These are phyloP conservation scores for Candida krabiensis DNA, from an alignment of 805 yeast species.

Conservation along the genomic window DNA sequence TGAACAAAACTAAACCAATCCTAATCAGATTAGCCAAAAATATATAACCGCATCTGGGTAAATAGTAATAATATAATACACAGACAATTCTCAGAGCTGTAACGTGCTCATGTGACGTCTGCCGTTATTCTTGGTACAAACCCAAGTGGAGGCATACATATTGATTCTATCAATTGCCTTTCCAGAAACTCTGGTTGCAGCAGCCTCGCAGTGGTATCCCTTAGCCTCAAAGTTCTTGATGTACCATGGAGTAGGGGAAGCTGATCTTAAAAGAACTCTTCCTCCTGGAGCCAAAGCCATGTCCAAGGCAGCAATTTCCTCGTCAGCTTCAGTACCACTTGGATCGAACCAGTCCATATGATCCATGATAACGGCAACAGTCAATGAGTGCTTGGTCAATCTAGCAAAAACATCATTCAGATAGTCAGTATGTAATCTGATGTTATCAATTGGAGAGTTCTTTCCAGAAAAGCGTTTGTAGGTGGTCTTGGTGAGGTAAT, in stretches of 20 bases:
- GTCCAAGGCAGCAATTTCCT: slow-evolving; percentile 64
- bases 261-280: slow-evolving; percentile 74
- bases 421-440: slow-evolving; percentile 78
- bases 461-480: slow-evolving; percentile 47
- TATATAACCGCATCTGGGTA: no score
- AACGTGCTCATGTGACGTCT: slow-evolving; percentile 52
- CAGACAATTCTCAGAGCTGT: slow-evolving; percentile 26
- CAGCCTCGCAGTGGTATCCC: slow-evolving; percentile 71
- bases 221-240: slow-evolving; percentile 61
- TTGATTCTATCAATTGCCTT: slow-evolving; percentile 74
- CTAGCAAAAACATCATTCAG: slow-evolving; percentile 74
- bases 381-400: slow-evolving; percentile 58
- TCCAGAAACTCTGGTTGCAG: slow-evolving; percentile 64
- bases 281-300: slow-evolving; percentile 67
- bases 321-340: slow-evolving; percentile 57
- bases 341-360: slow-evolving; percentile 92
- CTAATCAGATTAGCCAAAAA: no score
- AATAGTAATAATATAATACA: no score
- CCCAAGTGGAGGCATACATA: slow-evolving; percentile 90
- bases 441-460: slow-evolving; percentile 59
- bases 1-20: no score
- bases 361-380: slow-evolving; percentile 83
- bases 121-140: slow-evolving; percentile 54
- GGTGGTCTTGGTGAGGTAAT: slow-evolving; percentile 63
- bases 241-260: slow-evolving; percentile 77